phyloP scores from a whole-genome alignment of 2,329 filamentous ascomycete genomes.

The Cladosporium colombiae region DNA sequence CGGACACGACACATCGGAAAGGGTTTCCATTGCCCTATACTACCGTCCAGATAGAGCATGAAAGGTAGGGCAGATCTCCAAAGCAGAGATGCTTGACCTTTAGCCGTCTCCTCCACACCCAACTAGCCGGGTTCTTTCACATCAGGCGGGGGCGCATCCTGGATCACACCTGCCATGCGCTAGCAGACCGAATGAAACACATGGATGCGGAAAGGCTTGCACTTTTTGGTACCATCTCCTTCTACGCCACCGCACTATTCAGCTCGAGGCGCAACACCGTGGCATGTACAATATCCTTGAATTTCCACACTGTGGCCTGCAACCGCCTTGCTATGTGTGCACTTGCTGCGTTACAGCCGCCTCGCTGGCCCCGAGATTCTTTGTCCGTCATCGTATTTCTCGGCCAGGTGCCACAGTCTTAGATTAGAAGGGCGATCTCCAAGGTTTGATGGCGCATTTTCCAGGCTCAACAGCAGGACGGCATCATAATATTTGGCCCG shows the following conservation, averaged over 20 bases:
- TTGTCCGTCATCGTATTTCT: background rate
- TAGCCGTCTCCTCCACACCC: slow-evolving; percentile 7
- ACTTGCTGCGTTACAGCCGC: background rate
- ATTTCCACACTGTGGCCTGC: background rate
- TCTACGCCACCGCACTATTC: background rate
- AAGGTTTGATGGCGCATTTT: background rate
- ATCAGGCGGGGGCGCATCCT: background rate
- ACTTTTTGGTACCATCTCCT: background rate
- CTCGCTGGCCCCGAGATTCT: background rate
- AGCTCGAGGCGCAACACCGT: background rate
- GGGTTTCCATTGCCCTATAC: background rate
- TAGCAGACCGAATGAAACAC: background rate
- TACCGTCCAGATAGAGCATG: background rate
- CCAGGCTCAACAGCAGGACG: background rate
- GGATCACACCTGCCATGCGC: background rate
- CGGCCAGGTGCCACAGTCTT: background rate
- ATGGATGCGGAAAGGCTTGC: slow-evolving; percentile 1
- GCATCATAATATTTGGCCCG: background rate
- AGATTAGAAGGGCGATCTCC: background rate
- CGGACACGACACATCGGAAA: background rate
- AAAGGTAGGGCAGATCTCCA: background rate
- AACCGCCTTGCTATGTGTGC: background rate
- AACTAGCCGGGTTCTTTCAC: background rate
- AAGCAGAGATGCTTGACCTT: background rate
- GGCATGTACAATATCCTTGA: background rate